Conservation (phyloP, 2,329 filamentous ascomycete species). For the Fusarium floridanum region DNA sequence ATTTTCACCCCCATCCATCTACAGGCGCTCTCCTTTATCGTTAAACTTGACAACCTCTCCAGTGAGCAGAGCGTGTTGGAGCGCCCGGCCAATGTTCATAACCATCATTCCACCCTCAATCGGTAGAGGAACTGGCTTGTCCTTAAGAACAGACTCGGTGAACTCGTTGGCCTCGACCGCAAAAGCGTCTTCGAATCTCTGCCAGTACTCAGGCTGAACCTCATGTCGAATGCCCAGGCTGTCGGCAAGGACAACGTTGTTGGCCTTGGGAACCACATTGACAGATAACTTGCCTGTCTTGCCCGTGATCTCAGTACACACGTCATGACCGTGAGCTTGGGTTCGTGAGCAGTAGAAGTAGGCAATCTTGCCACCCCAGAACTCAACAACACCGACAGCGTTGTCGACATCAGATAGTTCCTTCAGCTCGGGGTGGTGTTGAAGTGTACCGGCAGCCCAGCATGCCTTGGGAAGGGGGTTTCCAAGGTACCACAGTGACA, state of each 20-base stretch:
- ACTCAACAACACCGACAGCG: slow-evolving; percentile 70
- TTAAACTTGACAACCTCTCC: slow-evolving; percentile 72
- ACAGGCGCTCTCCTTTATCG: slow-evolving; percentile 39
- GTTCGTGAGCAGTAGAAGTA: slow-evolving; percentile 74
- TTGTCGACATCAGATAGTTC: slow-evolving; percentile 47
- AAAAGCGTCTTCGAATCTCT: slow-evolving; percentile 72
- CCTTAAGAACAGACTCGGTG: slow-evolving; percentile 63
- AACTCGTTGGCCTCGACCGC: slow-evolving; percentile 74
- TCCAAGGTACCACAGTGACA: slow-evolving; percentile 48
- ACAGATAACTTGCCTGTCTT: slow-evolving; percentile 73
- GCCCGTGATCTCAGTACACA: slow-evolving; percentile 72
- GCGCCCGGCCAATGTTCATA: slow-evolving; percentile 70
- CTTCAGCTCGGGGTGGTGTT: slow-evolving; percentile 44
- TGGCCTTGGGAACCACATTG: slow-evolving; percentile 68
- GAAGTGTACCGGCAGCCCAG: slow-evolving; percentile 27
- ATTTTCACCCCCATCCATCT: no score
- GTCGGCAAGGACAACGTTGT: slow-evolving; percentile 68
- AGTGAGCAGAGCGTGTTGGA: slow-evolving; percentile 68
- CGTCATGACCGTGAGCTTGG: slow-evolving; percentile 76
- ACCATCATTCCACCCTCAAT: slow-evolving; percentile 71
- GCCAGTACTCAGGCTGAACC: slow-evolving; percentile 72
- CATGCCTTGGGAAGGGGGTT: slow-evolving; percentile 27
- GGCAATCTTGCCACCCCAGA: slow-evolving; percentile 72
- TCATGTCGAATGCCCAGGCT: slow-evolving; percentile 62
- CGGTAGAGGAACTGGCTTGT: slow-evolving; percentile 56